A percentile compares a stretch with the other conserved stretches of the same genome.
Conservation (phyloP, 2,329 filamentous ascomycete species). For the Alternaria sp. region DNA sequence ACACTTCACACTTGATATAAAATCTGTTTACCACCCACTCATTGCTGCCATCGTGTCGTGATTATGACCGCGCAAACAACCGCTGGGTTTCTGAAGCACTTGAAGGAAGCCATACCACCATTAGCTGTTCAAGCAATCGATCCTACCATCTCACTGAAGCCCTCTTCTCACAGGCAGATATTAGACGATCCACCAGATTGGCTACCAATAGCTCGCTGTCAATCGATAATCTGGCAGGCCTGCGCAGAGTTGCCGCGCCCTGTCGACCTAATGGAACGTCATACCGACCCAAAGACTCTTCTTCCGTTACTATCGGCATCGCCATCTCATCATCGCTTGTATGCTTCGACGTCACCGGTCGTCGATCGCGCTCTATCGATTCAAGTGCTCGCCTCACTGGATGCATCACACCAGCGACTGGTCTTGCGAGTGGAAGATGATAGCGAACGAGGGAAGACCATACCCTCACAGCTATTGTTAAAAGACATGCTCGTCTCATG, state of each 20-base stretch:
- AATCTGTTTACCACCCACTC: background rate
- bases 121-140: background rate
- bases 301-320: background rate
- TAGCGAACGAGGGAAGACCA: background rate
- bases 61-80: background rate
- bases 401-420: background rate
- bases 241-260: background rate
- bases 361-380: background rate
- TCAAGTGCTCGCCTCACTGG: background rate
- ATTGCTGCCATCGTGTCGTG: background rate
- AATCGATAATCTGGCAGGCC: background rate
- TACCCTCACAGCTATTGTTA: background rate
- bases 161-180: background rate
- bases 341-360: background rate
- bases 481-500: background rate
- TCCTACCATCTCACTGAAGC: background rate
- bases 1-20: background rate
- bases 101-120: background rate
- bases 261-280: background rate
- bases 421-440: background rate
- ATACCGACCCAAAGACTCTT: background rate
- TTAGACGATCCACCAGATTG: background rate
- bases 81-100: background rate
- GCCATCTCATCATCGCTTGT: background rate
- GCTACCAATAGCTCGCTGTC: background rate